Evolutionary conservation across 768 basidiomycete species (phyloP).

Genomic region (Dentipellis fragilis): DNA sequence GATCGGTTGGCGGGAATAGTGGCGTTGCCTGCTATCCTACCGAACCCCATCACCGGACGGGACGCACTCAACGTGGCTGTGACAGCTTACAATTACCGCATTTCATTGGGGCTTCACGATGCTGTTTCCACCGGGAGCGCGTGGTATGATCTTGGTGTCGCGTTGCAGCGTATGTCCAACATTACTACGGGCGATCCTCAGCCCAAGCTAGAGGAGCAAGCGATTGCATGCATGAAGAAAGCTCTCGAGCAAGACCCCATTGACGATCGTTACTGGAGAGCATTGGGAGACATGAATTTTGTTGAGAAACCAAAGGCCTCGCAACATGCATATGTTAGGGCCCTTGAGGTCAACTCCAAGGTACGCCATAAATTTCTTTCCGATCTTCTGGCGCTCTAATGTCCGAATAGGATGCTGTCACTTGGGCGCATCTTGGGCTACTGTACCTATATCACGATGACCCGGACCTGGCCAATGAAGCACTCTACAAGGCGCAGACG

Average conservation of each 20-base stretch:
- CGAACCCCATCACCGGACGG: slow-evolving; percentile 17
- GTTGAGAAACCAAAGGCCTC: slow-evolving; percentile 56
- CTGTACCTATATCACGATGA: slow-evolving; percentile 78
- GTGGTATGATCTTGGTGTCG: slow-evolving; percentile 65
- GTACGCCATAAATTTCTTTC: slow-evolving; percentile 27
- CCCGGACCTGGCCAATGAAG: slow-evolving; percentile 73
- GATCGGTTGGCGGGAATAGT: slow-evolving; percentile 35
- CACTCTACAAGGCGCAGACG: slow-evolving; percentile 80
- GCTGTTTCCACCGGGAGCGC: slow-evolving; percentile 43
- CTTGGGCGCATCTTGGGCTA: slow-evolving; percentile 86
- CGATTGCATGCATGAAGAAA: slow-evolving; percentile 47
- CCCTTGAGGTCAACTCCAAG: slow-evolving; percentile 80
- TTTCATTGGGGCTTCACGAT: slow-evolving; percentile 46
- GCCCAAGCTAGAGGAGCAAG: slow-evolving; percentile 28
- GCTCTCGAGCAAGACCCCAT: slow-evolving; percentile 66
- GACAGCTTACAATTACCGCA: slow-evolving; percentile 50
- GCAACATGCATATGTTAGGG: slow-evolving; percentile 88
- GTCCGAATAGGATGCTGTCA: slow-evolving; percentile 44
- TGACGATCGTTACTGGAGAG: slow-evolving; percentile 73
- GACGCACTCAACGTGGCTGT: slow-evolving; percentile 43
- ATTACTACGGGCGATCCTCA: slow-evolving; percentile 21
- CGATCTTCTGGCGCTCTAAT: slow-evolving; percentile 2
- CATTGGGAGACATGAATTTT: slow-evolving; percentile 69
- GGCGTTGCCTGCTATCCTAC: slow-evolving; percentile 16
- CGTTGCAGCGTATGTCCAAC: slow-evolving; percentile 41